Conservation (phyloP, 441 rosid genomes). For the Biscutella laevigata region DNA sequence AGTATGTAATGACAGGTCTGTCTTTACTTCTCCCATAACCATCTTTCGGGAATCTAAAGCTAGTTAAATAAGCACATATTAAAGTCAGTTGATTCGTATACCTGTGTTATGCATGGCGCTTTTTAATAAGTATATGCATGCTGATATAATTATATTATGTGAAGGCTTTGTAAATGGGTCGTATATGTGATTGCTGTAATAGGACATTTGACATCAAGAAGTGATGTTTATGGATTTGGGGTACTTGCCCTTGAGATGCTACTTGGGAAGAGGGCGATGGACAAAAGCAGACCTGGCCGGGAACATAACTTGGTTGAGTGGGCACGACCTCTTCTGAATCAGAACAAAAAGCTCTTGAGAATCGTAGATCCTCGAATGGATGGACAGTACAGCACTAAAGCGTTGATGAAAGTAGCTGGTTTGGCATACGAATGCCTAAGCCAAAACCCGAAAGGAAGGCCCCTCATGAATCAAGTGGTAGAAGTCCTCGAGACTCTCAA, state of each 20-base stretch:
- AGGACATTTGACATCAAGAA: slow-evolving; percentile 92
- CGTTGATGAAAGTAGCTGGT: slow-evolving; percentile 64
- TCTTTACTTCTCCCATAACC: slow-evolving; percentile 4
- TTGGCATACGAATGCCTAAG: slow-evolving; percentile 88
- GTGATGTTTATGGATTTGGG: slow-evolving; percentile 95
- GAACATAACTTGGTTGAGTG: slow-evolving; percentile 96
- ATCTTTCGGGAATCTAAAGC: background rate
- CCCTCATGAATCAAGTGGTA: slow-evolving; percentile 81
- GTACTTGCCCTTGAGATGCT: slow-evolving; percentile 94
- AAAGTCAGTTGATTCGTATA: background rate
- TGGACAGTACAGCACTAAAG: slow-evolving; percentile 65
- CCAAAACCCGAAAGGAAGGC: slow-evolving; percentile 96
- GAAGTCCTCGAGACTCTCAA: slow-evolving; percentile 63
- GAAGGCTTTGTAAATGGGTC: background rate
- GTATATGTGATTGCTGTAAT: slow-evolving; percentile 6
- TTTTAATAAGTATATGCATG: background rate
- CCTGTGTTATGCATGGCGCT: background rate
- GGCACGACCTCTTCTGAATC: slow-evolving; percentile 85
- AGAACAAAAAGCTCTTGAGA: slow-evolving; percentile 76
- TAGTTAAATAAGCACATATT: background rate
- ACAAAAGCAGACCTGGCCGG: slow-evolving; percentile 81
- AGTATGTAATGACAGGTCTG: slow-evolving; percentile 94
- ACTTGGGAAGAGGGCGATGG: slow-evolving; percentile 89
- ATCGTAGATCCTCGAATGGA: slow-evolving; percentile 89
- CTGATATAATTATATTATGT: background rate